These are phyloP conservation scores for Blastocystis sp. DNA, from an alignment of 352 stramenopile species.

Conservation along the genomic window DNA sequence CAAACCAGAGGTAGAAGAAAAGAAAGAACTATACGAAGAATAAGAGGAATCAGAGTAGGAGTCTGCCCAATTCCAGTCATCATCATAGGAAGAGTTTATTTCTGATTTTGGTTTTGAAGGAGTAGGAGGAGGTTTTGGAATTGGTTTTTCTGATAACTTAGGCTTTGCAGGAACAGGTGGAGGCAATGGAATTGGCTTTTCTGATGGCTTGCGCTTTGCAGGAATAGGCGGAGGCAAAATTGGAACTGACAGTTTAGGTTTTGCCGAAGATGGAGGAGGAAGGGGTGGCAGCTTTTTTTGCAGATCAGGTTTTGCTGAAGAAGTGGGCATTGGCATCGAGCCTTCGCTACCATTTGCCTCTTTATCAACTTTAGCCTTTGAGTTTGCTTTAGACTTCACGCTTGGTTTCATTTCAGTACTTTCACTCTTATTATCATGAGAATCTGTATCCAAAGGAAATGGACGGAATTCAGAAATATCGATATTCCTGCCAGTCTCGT, in stretches of 20 bases:
- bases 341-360: too few species aligned
- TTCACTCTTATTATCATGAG: background rate
- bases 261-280: background rate
- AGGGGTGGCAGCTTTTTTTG: background rate
- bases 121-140: background rate
- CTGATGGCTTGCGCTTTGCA: background rate
- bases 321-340: background rate
- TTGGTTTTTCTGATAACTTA: background rate
- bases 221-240: too few species aligned
- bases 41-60: background rate
- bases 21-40: background rate
- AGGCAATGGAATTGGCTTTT: background rate
- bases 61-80: too few species aligned
- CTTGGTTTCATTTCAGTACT: background rate
- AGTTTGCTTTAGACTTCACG: background rate
- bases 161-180: background rate
- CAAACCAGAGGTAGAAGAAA: background rate
- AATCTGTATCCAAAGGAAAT: background rate
- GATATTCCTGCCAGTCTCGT: too few species aligned
- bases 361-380: background rate
- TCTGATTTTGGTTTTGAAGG: background rate
- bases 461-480: too few species aligned
- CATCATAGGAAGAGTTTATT: background rate
- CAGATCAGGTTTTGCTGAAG: background rate
- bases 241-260: background rate